Percentiles rank a stretch among this genome's conserved stretches.
Conservation (phyloP, 2,329 filamentous ascomycete species). For the Sphaerulina musiva region DNA sequence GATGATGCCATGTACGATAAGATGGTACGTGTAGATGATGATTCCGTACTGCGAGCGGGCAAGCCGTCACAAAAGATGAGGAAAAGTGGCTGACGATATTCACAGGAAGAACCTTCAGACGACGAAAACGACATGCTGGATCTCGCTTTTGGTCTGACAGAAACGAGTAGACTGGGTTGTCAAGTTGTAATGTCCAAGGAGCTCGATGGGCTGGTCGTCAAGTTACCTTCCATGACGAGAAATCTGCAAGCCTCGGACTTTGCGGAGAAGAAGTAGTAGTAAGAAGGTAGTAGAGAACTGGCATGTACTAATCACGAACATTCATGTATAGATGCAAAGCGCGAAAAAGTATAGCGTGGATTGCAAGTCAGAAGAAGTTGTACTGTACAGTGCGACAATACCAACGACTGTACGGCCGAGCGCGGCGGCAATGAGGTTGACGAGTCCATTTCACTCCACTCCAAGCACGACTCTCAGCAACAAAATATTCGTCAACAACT, state of each 20-base stretch:
- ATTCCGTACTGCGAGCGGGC: background rate
- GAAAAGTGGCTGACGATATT: constrained; percentile 1
- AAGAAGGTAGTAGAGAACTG: too few species aligned
- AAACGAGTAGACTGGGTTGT: constrained; percentile 77
- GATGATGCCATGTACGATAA: constrained; percentile 54
- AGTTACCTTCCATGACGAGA: constrained; percentile 84
- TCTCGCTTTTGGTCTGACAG: constrained; percentile 80
- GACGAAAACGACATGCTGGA: constrained; percentile 79
- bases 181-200: constrained; percentile 90
- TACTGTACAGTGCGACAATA: background rate
- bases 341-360: background rate
- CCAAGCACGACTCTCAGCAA: background rate
- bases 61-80: background rate
- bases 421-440: background rate
- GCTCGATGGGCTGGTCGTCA: constrained; percentile 77
- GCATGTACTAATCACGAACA: background rate
- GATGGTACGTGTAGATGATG: constrained; percentile 25
- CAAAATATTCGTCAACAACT: too few species aligned
- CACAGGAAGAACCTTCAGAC: constrained; percentile 40
- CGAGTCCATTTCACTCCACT: background rate
- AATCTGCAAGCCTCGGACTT: constrained; percentile 97
- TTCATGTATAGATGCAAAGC: background rate
- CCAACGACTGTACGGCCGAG: background rate
- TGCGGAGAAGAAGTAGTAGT: constrained; percentile 32
- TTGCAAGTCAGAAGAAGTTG: background rate